Base-by-base conservation (phyloP, 2,329 filamentous ascomycete species). In the Plectosphaerella cucumerina region DNA sequence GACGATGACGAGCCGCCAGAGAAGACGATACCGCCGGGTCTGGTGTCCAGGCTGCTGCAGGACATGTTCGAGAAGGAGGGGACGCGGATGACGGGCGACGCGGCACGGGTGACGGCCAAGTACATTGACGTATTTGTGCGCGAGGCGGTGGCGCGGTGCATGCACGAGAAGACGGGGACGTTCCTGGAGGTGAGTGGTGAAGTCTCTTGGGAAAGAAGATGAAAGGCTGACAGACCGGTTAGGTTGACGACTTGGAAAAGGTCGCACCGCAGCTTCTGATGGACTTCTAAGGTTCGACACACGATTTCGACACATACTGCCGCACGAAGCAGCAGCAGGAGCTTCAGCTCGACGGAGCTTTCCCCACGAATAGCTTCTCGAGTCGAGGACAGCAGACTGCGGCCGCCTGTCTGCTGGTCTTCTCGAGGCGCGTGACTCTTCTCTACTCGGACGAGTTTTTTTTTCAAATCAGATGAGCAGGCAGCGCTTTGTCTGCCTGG, bases 61-160 rank as follows among this genome's bases (percentile, higher is more conserved):
- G 84, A 92, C 59, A 84, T 88, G 64, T 96, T 97, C 63, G 76
- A 86, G 59, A 77, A 80, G 53, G 80, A 87, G 46, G 78, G 80
- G 50, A 92, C 87, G 21, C 78, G 86, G 58, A 84, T 96, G 57
- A 85, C 85, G 8, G 85, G 82, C 60, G 88, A 91, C 62, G 90
- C 90, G 4, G 89, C 92, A 65, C 78, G 74, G 6, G 81, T 91
- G 1, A 80, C 92, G 52, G 87, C 84, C 14, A 90, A 87, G 70
- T 97, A 97, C 65, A 80, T 97, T 68, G 90, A 97, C 68, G 82
- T 93, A 0, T 97, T 97, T 70, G 87, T 96, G 49, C 80, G 88
- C 55, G 93, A 97, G 72, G 90, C 90, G 1, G 84, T 97, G 64
- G 90, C 90, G 15, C 73, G 93, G 62, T 85, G 89, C 37, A 82